Percentiles rank a stretch among this genome's conserved stretches.
Conservation (phyloP, 148 eudicot species). For the Salicornia ramosissima region DNA sequence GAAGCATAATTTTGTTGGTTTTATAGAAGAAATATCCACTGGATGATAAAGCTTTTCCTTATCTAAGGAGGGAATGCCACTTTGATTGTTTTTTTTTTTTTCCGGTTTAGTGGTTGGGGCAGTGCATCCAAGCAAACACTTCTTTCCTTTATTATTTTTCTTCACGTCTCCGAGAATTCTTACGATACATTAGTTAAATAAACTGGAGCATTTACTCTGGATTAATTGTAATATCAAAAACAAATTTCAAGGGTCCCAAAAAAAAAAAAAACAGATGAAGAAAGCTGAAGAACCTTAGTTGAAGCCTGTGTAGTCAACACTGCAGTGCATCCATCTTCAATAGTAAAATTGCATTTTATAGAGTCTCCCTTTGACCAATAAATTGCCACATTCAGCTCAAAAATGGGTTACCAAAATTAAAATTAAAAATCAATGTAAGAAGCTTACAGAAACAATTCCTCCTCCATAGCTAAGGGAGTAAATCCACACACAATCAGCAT, state of each 20-base stretch:
- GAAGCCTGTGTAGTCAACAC: conserved; percentile 96
- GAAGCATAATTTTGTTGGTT: too few relatives aligned
- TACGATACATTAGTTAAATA: too few relatives aligned
- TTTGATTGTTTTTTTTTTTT: too few relatives aligned
- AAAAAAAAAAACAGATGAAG: neutral
- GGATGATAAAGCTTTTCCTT: neutral
- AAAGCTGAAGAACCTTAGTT: conserved; percentile 74
- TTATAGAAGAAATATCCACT: neutral
- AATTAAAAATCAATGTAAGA: neutral
- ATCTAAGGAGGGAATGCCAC: neutral
- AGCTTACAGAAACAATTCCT: conserved; percentile 83
- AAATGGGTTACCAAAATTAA: neutral
- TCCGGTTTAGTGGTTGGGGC: too few relatives aligned
- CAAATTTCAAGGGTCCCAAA: too few relatives aligned
- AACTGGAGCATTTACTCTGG: too few relatives aligned
- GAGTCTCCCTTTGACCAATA: conserved; percentile 54
- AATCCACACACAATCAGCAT: conserved; percentile 84
- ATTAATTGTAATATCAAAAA: too few relatives aligned
- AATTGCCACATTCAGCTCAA: conserved; percentile 3
- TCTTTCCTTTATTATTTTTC: too few relatives aligned
- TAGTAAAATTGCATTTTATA: conserved; percentile 47
- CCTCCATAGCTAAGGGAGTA: conserved; percentile 92
- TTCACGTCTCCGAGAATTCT: too few relatives aligned
- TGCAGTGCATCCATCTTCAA: conserved; percentile 81
- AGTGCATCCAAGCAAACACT: too few relatives aligned